These are phyloP conservation scores for Globisporangium abappressorium DNA, from an alignment of 352 stramenopile genomes.

Conservation along the genomic window DNA sequence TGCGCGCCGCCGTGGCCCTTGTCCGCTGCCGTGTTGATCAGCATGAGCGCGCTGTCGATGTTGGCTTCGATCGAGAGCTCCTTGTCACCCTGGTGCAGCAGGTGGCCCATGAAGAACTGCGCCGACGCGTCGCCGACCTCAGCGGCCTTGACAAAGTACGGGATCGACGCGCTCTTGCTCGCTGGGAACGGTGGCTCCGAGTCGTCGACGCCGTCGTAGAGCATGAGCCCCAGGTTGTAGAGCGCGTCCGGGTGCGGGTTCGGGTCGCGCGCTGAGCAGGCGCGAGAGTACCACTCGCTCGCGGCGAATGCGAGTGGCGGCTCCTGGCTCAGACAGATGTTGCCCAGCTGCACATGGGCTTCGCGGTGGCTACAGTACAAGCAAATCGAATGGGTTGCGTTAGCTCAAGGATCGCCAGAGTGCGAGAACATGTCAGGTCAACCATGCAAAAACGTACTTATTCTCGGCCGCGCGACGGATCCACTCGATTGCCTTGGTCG, in stretches of 20 bases:
- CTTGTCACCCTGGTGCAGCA: slow-evolving; percentile 74
- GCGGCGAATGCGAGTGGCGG: slow-evolving; percentile 68
- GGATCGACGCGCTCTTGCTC: slow-evolving; percentile 58
- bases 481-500: slow-evolving; percentile 76
- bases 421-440: background rate
- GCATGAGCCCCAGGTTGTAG: slow-evolving; percentile 82
- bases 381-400: background rate
- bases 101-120: slow-evolving; percentile 85
- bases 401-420: background rate
- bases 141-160: slow-evolving; percentile 76
- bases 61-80: slow-evolving; percentile 65
- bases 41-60: slow-evolving; percentile 60
- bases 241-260: slow-evolving; percentile 75
- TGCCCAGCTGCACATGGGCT: slow-evolving; percentile 78
- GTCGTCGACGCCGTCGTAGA: slow-evolving; percentile 73
- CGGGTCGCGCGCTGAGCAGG: slow-evolving; percentile 40
- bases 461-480: slow-evolving; percentile 75
- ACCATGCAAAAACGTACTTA: slow-evolving; percentile 17
- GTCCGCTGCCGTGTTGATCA: slow-evolving; percentile 71
- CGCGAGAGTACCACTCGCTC: slow-evolving; percentile 70
- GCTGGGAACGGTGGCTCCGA: slow-evolving; percentile 57
- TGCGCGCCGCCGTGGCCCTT: slow-evolving; percentile 69
- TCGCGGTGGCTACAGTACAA: slow-evolving; percentile 44
- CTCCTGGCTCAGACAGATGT: slow-evolving; percentile 76
- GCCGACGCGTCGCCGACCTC: slow-evolving; percentile 74